Base-by-base conservation (phyloP, 108 stramenopile genomes). In the Fragilaria crotonensis region DNA sequence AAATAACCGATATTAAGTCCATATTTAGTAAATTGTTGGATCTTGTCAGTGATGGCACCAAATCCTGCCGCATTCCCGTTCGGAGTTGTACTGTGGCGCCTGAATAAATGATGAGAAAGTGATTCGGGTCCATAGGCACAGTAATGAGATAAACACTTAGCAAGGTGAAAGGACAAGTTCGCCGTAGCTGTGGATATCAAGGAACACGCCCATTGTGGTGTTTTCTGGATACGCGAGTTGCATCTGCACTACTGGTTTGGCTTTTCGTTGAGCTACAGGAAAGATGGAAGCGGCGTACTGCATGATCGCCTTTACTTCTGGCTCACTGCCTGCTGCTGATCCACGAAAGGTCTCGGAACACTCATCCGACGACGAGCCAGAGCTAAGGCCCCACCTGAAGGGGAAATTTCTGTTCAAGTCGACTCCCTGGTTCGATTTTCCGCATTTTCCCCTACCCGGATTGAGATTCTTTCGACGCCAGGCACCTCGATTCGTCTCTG, bases 381-480 rank as follows among this genome's bases (percentile, higher is more conserved):
- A 26, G 7, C 52, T 19, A 4, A 46, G 36, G 1, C 78, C 78
- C 82, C 82, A 83, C 27, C 45, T 25, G 23, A 77, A 79, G 52
- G 65, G 63, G 46, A 62, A 80, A 41, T 83, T 83, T 2, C 78
- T 69, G 60, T 84, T 84, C 22, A 84, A 45, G 54, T 84, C 82
- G 25, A 80, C 79, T 2, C 82, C 82, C 36, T 26, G 41, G 1
- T 2, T 5, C 25, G 46, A 52, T 19, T 27, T 4, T 20, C n/a
- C n/a, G 19, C 48, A 49, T 5, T 19, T 7, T 19, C 5, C 9
- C 1, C 41, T 27, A 17, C 54, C 57, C 2, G 33, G 45, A 30
- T 73, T 73, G 18, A 74, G 30, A 57, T 83, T 83, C 63, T 83
- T 83, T 3, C 81, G 64, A 45, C 67, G 63, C 0, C 23, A 63